Conservation (phyloP, 1,284 basidiomycete species). For the Takashimella koratensis region DNA sequence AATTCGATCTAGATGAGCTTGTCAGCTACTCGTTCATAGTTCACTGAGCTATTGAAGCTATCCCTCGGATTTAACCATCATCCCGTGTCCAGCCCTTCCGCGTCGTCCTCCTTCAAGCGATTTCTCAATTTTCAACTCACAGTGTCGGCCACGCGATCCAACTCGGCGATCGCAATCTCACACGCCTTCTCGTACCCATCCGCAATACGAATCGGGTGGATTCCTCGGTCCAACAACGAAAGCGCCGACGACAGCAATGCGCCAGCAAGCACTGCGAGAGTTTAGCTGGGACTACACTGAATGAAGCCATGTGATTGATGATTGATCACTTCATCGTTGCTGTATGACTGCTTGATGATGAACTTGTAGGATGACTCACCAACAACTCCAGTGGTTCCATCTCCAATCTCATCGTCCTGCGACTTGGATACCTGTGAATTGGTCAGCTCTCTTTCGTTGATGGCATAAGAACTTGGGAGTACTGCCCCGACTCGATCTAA, state of each 20-base stretch:
- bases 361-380: conserved; percentile 73
- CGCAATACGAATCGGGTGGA: conserved; percentile 97
- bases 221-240: conserved; percentile 88
- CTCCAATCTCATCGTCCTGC: conserved; percentile 99
- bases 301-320: too few species aligned
- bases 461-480: too few species aligned
- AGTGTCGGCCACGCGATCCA: conserved; percentile 88
- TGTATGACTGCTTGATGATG: too few species aligned
- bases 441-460: conserved; percentile 9
- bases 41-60: too few species aligned
- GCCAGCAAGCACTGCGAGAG: conserved; percentile 79
- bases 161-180: conserved; percentile 77
- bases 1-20: conserved; percentile 67
- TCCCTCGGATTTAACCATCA: too few species aligned
- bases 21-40: too few species aligned
- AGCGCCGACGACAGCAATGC: conserved; percentile 66
- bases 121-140: conserved; percentile 50
- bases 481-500: too few species aligned
- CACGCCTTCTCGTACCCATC: conserved; percentile 97
- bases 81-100: too few species aligned
- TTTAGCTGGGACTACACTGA: too few species aligned
- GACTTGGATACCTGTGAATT: conserved; percentile 64
- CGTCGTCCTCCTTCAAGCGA: too few species aligned
- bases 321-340: too few species aligned
- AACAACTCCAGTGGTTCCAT: conserved; percentile 98